Evolutionary conservation across 257 asterid species (phyloP).

Genomic region (Solanum corneliomulleri): DNA sequence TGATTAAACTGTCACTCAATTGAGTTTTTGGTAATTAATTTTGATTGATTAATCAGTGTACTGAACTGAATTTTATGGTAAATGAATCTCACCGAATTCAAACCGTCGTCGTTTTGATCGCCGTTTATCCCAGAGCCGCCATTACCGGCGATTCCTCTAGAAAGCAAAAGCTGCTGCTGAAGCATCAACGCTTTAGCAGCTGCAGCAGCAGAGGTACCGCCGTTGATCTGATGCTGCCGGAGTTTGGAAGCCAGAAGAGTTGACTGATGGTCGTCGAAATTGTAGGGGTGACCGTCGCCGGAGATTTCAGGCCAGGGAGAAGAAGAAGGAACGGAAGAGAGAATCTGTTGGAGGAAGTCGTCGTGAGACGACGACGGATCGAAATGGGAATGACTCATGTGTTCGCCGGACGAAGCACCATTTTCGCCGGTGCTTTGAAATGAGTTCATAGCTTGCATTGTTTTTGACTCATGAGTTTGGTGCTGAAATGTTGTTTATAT

Average conservation of each 20-base stretch:
- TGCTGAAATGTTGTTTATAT: neutral
- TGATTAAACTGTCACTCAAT: neutral
- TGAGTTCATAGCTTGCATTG: conserved; percentile 4
- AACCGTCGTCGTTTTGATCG: neutral
- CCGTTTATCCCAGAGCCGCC: neutral
- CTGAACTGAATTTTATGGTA: neutral
- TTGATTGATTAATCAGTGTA: neutral
- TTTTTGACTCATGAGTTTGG: neutral
- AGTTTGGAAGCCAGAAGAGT: conserved; percentile 45
- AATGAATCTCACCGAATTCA: conserved; percentile 16
- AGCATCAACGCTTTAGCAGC: conserved; percentile 52
- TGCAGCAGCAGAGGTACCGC: neutral
- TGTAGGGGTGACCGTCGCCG: conserved; percentile 15
- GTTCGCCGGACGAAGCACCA: conserved; percentile 2
- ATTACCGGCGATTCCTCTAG: conserved; percentile 33
- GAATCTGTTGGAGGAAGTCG: conserved; percentile 73
- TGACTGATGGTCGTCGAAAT: conserved; percentile 37
- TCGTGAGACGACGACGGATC: conserved; percentile 58
- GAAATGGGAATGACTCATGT: conserved; percentile 9
- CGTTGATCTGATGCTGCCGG: conserved; percentile 61
- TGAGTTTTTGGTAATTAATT: neutral
- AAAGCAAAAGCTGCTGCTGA: conserved; percentile 63
- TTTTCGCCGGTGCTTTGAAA: conserved; percentile 18
- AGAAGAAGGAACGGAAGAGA: conserved; percentile 52
- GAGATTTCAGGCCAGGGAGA: conserved; percentile 13